phyloP scores from a whole-genome alignment of 345 rosid genomes.

The Anacardium occidentale region DNA sequence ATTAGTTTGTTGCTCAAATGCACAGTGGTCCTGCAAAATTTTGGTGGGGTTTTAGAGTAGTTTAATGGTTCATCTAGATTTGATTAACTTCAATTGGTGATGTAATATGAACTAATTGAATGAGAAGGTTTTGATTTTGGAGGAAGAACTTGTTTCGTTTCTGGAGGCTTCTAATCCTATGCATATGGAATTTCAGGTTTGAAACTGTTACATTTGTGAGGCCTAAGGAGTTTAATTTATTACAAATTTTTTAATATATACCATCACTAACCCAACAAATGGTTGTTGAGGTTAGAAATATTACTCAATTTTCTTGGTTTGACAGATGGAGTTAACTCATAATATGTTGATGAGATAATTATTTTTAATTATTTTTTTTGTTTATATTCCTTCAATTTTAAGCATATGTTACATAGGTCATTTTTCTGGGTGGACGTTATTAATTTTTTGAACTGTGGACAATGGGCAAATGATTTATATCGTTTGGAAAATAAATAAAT shows the following conservation, averaged over 20 bases:
- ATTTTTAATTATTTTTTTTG: not conserved
- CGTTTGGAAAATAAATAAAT: no score
- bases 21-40: no score
- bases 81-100: not conserved
- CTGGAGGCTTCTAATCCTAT: no score
- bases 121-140: not conserved
- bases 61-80: not conserved
- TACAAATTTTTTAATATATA: not conserved
- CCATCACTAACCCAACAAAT: not conserved
- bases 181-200: slow-evolving; percentile 47
- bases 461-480: no score
- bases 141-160: no score
- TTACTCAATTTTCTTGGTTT: not conserved
- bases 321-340: not conserved
- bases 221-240: slow-evolving; percentile 46
- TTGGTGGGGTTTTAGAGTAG: no score
- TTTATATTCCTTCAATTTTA: not conserved
- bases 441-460: no score
- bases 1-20: no score
- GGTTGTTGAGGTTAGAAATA: not conserved
- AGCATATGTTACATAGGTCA: not conserved
- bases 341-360: not conserved
- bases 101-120: not conserved
- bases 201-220: slow-evolving; percentile 79
- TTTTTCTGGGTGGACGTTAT: no score